phyloP scores from a whole-genome alignment of 2,329 filamentous ascomycete genomes.

The Leptographium radiaticola region DNA sequence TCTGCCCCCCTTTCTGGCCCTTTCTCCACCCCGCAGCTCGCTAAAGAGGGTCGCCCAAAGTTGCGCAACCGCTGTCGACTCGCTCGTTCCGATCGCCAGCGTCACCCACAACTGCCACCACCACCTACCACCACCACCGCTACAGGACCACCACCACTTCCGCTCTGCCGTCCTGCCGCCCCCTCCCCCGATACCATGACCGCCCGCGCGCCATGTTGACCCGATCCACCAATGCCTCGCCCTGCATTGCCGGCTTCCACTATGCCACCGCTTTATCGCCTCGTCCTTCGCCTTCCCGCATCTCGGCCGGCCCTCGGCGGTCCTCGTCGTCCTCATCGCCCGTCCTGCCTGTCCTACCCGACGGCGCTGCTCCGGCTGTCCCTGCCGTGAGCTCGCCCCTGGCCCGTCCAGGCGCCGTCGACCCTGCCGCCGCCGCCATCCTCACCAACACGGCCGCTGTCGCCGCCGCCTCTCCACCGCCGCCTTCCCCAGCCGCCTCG shows the following conservation, averaged over 20 bases:
- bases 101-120: background rate
- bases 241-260: conserved; percentile 29
- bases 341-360: background rate
- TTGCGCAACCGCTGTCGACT: too few relatives aligned
- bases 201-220: conserved; percentile 35
- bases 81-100: too few relatives aligned
- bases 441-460: background rate
- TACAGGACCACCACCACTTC: background rate
- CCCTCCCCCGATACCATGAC: background rate
- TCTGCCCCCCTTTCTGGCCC: too few relatives aligned
- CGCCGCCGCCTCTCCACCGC: background rate
- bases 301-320: conserved; percentile 12
- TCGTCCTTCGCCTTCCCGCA: conserved; percentile 27
- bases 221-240: conserved; percentile 43
- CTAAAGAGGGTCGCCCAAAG: too few relatives aligned
- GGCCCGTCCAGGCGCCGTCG: background rate
- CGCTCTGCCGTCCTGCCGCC: background rate
- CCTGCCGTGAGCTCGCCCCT: conserved; percentile 1
- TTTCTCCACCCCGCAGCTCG: too few relatives aligned
- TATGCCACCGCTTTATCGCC: conserved; percentile 33
- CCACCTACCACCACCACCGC: background rate
- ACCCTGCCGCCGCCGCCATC: background rate
- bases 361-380: background rate
- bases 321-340: conserved; percentile 5
- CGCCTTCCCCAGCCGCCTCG: background rate